Base-by-base conservation (phyloP, 2,329 filamentous ascomycete genomes). In the Plenodomus tracheiphilus region DNA sequence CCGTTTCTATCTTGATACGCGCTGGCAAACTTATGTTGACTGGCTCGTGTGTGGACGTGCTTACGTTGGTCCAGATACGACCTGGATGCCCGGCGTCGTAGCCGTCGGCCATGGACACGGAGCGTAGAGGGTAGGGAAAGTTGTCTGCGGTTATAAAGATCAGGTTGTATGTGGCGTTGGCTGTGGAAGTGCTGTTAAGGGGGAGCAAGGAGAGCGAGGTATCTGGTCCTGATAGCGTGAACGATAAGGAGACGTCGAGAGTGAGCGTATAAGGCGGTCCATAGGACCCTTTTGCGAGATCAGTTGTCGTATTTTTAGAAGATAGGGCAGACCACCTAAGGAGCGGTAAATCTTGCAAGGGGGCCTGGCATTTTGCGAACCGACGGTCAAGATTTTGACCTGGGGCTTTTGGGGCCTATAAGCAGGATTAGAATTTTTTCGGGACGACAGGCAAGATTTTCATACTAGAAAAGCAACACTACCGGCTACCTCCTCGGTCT, bases 61-160 rank as follows among this genome's bases (percentile, higher is more conserved):
- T 77, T 2, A 64, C 56, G 49, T 82, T 82, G 1, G 67, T 66
- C 79, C 79, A 83, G 40, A 82, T 82, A 2, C 80, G 73, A 0
- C 80, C 80, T 0, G 76, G 78, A 20, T 77, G 74, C 0, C 70
- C 75, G 0, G 71, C 59, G 20, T 82, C 79, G 38, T 76, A 76
- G 13, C 75, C 79, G 46, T 77, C 77, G 1, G 49, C 28, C 30
- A 74, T 66, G 0, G 69, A 65, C 0, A 80, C 74, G 0, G 73
- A 74, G 1, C 78, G 78, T 4, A 82, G 74, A 0, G 79, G 79
- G 54, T 83, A 82, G 9, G 65, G 56, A 45, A 70, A 65, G 44
- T 58, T 55, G 43, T 71, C 68, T 2, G 74, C 59, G 4, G 68
- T 71, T 42, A 66, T 65, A 60, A 81, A 82, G 1, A 69, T 56